Evolutionary conservation across 2,329 filamentous ascomycete species (phyloP).

Genomic region (Phyllosticta citriasiana): DNA sequence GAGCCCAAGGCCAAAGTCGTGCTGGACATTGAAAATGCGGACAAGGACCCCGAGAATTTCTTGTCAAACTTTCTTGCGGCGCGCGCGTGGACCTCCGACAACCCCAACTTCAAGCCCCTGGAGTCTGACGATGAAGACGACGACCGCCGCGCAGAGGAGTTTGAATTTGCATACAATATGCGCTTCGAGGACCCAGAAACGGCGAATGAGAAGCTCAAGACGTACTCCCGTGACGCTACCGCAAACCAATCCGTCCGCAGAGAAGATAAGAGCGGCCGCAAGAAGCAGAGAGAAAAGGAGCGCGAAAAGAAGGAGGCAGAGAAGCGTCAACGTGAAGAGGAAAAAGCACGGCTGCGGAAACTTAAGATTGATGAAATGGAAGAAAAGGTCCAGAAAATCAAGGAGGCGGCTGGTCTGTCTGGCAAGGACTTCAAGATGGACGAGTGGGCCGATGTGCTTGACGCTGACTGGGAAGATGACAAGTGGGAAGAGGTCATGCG

Average conservation of each 20-base stretch:
- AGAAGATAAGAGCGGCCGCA: conserved; percentile 67
- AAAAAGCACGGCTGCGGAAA: conserved; percentile 73
- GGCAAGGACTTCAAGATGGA: conserved; percentile 60
- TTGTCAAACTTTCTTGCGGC: conserved; percentile 94
- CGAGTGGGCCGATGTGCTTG: conserved; percentile 75
- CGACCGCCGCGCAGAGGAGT: conserved; percentile 61
- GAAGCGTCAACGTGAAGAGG: conserved; percentile 64
- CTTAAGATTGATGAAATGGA: conserved; percentile 88
- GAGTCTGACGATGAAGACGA: conserved; percentile 81
- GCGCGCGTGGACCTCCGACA: conserved; percentile 71
- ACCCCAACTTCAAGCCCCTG: conserved; percentile 64
- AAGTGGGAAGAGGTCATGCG: conserved; percentile 88
- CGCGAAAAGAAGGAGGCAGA: conserved; percentile 67
- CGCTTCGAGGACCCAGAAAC: conserved; percentile 88
- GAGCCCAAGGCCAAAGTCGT: conserved; percentile 32
- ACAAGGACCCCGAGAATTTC: conserved; percentile 83
- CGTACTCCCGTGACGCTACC: conserved; percentile 79
- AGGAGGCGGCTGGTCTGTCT: conserved; percentile 71
- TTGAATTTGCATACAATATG: conserved; percentile 89
- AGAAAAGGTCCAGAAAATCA: conserved; percentile 76
- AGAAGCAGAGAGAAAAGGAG: conserved; percentile 70
- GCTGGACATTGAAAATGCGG: conserved; percentile 59
- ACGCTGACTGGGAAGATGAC: conserved; percentile 80
- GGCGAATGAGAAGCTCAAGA: conserved; percentile 77
- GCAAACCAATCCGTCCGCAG: conserved; percentile 75